Evolutionary conservation across 306 rosid genomes (phyloP).

Genomic region (Datisca glomerata): DNA sequence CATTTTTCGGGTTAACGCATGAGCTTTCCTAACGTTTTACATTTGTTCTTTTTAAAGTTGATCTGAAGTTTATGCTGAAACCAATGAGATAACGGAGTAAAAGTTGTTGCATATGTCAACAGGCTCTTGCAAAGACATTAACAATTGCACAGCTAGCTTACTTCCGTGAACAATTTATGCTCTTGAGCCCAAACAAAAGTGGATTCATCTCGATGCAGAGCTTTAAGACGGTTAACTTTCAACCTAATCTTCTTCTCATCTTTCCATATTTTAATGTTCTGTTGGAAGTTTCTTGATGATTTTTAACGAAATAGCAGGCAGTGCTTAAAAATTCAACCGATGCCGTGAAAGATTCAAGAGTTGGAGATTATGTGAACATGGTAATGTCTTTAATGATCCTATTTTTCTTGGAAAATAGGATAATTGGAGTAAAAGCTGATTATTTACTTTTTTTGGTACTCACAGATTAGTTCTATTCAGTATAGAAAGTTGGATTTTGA

Average conservation of each 20-base stretch:
- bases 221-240: conserved; percentile 58
- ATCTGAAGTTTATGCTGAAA: too few species aligned
- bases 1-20: too few species aligned
- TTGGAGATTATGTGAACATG: conserved; percentile 53
- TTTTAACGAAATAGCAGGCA: conserved; percentile 44
- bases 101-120: too few species aligned
- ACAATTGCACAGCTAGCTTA: conserved; percentile 54
- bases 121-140: conserved; percentile 84
- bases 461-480: conserved; percentile 77
- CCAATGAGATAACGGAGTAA: too few species aligned
- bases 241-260: not conserved
- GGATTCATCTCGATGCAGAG: conserved; percentile 83
- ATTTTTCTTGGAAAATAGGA: not conserved
- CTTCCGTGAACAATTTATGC: conserved; percentile 57
- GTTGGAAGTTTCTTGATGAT: conserved; percentile 11
- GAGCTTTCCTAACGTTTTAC: too few species aligned
- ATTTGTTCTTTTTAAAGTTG: too few species aligned
- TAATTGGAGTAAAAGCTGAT: not conserved
- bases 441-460: conserved; percentile 2
- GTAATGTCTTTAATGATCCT: conserved; percentile 24
- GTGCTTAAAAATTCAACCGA: conserved; percentile 54
- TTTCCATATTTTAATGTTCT: conserved; percentile 3
- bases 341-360: conserved; percentile 70
- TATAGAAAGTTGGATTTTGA: conserved; percentile 84
- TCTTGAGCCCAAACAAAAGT: conserved; percentile 61